Percentiles rank a stretch among this genome's conserved stretches.
phyloP scores from a whole-genome alignment of 140 eudicot species.

The Bidens hawaiensis region DNA sequence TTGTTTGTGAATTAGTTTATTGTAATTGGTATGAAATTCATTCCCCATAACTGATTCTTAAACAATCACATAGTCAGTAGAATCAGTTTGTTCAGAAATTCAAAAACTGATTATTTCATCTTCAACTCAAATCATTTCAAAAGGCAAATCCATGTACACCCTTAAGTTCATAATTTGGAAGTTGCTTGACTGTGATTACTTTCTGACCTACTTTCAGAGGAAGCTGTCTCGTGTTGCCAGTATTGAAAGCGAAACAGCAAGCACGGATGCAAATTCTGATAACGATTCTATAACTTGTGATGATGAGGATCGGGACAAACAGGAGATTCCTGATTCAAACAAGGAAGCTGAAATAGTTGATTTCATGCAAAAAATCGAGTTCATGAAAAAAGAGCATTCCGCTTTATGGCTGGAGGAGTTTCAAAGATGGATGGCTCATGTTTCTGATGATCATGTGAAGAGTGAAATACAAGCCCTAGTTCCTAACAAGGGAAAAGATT shows the following conservation, averaged over 20 bases:
- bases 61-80: not conserved
- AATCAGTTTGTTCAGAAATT: not conserved
- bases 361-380: slow-evolving; percentile 67
- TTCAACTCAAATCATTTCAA: slow-evolving; percentile 2
- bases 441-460: slow-evolving; percentile 34
- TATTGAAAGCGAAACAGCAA: slow-evolving; percentile 61
- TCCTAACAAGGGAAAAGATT: slow-evolving; percentile 21
- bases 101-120: not conserved
- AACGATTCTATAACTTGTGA: slow-evolving; percentile 59
- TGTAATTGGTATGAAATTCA: not conserved
- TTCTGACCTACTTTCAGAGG: slow-evolving; percentile 49
- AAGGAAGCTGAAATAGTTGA: slow-evolving; percentile 62
- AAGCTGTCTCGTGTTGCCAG: slow-evolving; percentile 68
- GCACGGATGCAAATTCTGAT: slow-evolving; percentile 41
- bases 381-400: slow-evolving; percentile 65
- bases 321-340: slow-evolving; percentile 39
- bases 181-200: slow-evolving; percentile 1
- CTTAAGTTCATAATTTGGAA: not conserved
- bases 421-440: slow-evolving; percentile 70
- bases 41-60: not conserved
- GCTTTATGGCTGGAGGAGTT: slow-evolving; percentile 68
- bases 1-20: not conserved
- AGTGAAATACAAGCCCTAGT: slow-evolving; percentile 20
- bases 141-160: not conserved
- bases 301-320: slow-evolving; percentile 47